These are phyloP conservation scores for Pyricularia pennisetigena DNA, from an alignment of 2,329 filamentous ascomycete genomes.

Conservation along the genomic window DNA sequence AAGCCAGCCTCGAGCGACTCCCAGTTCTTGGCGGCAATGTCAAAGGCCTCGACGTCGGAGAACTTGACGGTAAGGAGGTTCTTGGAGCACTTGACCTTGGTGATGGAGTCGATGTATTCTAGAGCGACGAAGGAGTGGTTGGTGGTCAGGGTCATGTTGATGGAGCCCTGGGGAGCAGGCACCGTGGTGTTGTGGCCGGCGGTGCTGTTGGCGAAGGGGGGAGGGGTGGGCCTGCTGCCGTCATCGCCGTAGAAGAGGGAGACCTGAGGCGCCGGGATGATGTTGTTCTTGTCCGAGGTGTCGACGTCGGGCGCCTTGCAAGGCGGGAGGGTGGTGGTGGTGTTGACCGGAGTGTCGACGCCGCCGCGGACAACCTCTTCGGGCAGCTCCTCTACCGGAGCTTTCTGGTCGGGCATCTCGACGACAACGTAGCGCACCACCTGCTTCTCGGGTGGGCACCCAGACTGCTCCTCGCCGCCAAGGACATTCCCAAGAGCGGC, in stretches of 20 bases:
- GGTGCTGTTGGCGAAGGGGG: not conserved
- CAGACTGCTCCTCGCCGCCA: not conserved
- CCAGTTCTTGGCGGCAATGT: constrained; percentile 15
- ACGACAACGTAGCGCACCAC: constrained; percentile 3
- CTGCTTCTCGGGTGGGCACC: constrained; percentile 1
- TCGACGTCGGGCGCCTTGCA: constrained; percentile 2
- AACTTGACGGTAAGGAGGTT: constrained; percentile 18
- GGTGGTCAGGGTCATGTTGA: constrained; percentile 17
- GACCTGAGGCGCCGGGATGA: not conserved
- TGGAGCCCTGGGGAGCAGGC: constrained; percentile 1
- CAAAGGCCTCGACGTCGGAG: constrained; percentile 15
- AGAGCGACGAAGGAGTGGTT: constrained; percentile 19
- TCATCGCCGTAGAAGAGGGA: constrained; percentile 3
- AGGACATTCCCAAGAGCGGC: not conserved
- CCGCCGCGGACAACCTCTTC: not conserved
- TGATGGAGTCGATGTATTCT: constrained; percentile 19
- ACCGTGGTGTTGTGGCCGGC: not conserved
- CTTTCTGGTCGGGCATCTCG: constrained; percentile 2
- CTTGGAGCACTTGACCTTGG: constrained; percentile 18
- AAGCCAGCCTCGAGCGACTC: constrained; percentile 11
- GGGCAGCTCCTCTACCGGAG: not conserved
- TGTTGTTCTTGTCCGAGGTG: constrained; percentile 1
- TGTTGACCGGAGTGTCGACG: not conserved
- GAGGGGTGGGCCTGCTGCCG: not conserved
- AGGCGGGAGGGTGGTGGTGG: not conserved